phyloP scores from a whole-genome alignment of 2,329 filamentous ascomycete genomes.

The Xylaria hypoxylon region DNA sequence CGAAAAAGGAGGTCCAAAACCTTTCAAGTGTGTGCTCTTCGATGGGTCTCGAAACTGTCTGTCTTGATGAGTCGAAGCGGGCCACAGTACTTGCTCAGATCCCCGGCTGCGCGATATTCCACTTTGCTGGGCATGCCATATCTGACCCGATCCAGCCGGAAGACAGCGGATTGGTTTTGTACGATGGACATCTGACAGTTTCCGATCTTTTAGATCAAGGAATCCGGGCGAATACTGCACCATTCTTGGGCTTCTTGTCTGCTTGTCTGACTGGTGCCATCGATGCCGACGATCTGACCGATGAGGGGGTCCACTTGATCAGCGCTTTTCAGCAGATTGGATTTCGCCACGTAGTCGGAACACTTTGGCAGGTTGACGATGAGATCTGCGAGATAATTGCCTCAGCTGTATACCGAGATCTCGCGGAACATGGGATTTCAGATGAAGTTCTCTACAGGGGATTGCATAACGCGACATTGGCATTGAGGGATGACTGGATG shows the following conservation, averaged over 20 bases:
- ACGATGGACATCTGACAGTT: constrained; percentile 7
- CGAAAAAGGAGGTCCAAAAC: constrained; percentile 2
- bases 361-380: constrained; percentile 12
- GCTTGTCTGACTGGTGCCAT: constrained; percentile 10
- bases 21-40: constrained; percentile 7
- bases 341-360: constrained; percentile 13
- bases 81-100: constrained; percentile 4
- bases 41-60: constrained; percentile 7
- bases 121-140: constrained; percentile 13
- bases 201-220: constrained; percentile 9
- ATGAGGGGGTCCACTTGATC: constrained; percentile 13
- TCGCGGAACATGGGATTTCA: constrained; percentile 10
- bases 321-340: constrained; percentile 10
- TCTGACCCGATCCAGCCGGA: constrained; percentile 9
- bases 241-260: constrained; percentile 13
- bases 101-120: constrained; percentile 6
- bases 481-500: constrained; percentile 10
- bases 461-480: constrained; percentile 6
- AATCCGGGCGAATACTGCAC: background rate
- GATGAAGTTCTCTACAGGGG: constrained; percentile 15
- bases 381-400: constrained; percentile 5
- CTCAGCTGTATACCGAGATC: constrained; percentile 5
- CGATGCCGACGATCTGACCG: constrained; percentile 10
- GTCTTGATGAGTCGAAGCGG: constrained; percentile 3
- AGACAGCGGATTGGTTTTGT: constrained; percentile 12